Evolutionary conservation across 257 asterid genomes (phyloP), one percentile per base, ranked within the genome.

Genomic region (Solanum virginianum): DNA sequence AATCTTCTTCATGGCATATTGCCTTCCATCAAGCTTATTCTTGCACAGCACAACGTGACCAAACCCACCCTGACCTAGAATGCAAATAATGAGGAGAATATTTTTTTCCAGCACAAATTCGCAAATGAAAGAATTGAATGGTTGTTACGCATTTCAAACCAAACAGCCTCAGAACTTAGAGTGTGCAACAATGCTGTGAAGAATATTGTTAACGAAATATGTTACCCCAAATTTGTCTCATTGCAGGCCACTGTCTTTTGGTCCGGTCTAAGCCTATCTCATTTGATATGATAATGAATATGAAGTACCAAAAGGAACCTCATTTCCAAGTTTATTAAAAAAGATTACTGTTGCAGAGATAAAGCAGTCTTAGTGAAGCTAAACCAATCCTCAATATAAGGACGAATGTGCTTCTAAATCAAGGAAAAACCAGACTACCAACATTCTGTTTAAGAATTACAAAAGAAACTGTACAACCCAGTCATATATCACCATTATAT

Each of bases 1-100:
- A 85, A 96, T 96, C 92, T 95, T 95, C 94, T 96, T 96, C 85
- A 96, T 93, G 81, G 99, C 99, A 89, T 96, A 96, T 81, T 96
- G 99, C 84, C 98, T 88, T 74, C 99, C 99, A 87, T 96, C 99
- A 81, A 95, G 90, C 93, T 96, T 96, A 91, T 96, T 96, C 92
- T 94, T 95, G 93, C 99, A 96, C 80, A 96, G 87, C 88, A 96
- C 95, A 83, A 96, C 99, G 60, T 92, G 98, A 86, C 99, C 99
- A 90, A 95, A 96, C 83, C 99, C 99, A 86, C 99, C 99, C 85
- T 91, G 99, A 82, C 98, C 99, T 96, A 90, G 80, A 80, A 87
- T 82, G 89, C 75, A 80, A 82, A 77, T 11, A 49, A 53, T 80
- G 84, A 81, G 17, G 59, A 75, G 32, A 39, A 65, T 29, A 85